These are phyloP conservation scores for Physcia stellaris DNA, from an alignment of 495 filamentous ascomycete species.

Conservation along the genomic window DNA sequence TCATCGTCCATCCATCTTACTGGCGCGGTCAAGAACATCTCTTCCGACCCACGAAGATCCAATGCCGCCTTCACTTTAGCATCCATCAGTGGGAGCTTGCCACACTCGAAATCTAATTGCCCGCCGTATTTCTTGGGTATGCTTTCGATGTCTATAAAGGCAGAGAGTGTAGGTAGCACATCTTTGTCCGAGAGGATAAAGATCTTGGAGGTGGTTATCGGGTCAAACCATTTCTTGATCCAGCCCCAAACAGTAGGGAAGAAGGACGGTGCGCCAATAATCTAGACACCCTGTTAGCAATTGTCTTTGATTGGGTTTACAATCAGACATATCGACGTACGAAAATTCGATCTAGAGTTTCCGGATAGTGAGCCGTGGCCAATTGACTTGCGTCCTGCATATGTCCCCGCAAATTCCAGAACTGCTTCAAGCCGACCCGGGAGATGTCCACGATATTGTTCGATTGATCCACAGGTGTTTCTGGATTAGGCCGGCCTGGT, in stretches of 20 bases:
- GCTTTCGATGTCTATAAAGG: conserved; percentile 62
- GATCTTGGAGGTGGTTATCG: conserved; percentile 80
- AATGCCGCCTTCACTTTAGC: background rate
- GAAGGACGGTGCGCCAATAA: conserved; percentile 77
- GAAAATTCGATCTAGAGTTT: conserved; percentile 76
- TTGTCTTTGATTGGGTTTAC: background rate
- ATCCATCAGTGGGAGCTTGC: conserved; percentile 55
- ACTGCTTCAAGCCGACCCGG: conserved; percentile 69
- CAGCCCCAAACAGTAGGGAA: conserved; percentile 89
- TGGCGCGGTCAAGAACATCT: background rate
- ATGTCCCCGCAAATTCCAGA: conserved; percentile 79
- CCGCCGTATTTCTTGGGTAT: conserved; percentile 79
- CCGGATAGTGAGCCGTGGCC: conserved; percentile 79
- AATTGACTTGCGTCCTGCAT: conserved; percentile 79
- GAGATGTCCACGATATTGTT: conserved; percentile 84
- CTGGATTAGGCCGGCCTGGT: conserved; percentile 47
- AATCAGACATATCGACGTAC: conserved; percentile 27
- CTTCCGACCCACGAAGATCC: background rate
- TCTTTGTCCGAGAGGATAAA: conserved; percentile 64
- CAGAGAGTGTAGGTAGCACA: conserved; percentile 56
- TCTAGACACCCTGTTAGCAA: conserved; percentile 24
- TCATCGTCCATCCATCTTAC: conserved; percentile 1
- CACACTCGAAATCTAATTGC: conserved; percentile 64
- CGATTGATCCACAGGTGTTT: conserved; percentile 63
- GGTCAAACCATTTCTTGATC: conserved; percentile 92